Base-by-base conservation (phyloP, 352 stramenopile genomes). In the Phytophthora aleatoria region DNA sequence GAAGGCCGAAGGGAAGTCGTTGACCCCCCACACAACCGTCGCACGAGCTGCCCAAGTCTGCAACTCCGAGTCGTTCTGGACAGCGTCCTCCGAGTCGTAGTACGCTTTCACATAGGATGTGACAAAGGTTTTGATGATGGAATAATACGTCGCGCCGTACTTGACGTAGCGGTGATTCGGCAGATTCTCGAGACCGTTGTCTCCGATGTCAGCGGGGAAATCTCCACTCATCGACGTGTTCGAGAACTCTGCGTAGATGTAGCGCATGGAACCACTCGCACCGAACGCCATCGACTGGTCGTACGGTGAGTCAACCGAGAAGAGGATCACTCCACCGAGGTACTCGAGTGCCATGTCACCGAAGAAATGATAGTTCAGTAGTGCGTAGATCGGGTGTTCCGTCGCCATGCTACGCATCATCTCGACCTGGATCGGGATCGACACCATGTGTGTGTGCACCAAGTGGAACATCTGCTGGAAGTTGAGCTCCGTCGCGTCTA, bases 351-450 rank as follows among this genome's bases (percentile, higher is more conserved):
- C 77, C 35, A 81, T 69, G 43, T 81, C 51, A 2, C 52, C 48
- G 8, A 65, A 67, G 16, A 77, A 64, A 57, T 85, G 76, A 24
- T 81, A 67, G 57, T 71, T 50, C 8, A 85, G 49, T 33, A 85
- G 56, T 12, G 66, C 69, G 28, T 77, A 68, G 43, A 85, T 61
- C 13, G 76, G 71, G 50, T 83, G 76, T 0, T 71, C 47, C 5
- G 30, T 31, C 0, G 61, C 60, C 66, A 83, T 76, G 11, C 55
- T 72, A 4, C 77, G 72, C 26, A 78, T 71, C 42, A 79, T 61
- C 52, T 82, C 77, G n/a, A 82, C 72, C 10, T 77, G 74, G 30
- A 83, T 71, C 26, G 74, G 74, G 3, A 76, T 69, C 0, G 51
- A 69, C 28, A 83, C 49, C 35, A 69, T 45, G 52, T 76, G 71